Evolutionary conservation across 2,329 filamentous ascomycete genomes (phyloP).

Genomic region (Decorospora gaudefroyi): DNA sequence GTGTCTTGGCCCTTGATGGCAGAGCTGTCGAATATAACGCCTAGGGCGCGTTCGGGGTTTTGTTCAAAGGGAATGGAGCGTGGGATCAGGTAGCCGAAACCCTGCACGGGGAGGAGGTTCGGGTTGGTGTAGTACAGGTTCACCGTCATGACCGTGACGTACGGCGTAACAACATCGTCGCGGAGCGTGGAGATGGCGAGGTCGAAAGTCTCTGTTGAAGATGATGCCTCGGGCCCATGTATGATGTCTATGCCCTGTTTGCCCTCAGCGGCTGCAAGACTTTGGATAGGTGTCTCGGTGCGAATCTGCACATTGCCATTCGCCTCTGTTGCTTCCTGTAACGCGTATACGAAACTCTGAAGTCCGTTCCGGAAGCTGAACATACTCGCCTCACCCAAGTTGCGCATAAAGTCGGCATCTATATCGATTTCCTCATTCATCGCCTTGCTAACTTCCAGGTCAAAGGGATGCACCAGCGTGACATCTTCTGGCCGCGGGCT

Average conservation of each 20-base stretch:
- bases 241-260: too few species aligned
- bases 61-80: slow-evolving; percentile 68
- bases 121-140: slow-evolving; percentile 80
- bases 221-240: slow-evolving; percentile 8
- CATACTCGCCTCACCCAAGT: slow-evolving; percentile 44
- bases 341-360: slow-evolving; percentile 45
- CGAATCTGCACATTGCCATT: slow-evolving; percentile 50
- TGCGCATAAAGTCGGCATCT: slow-evolving; percentile 39
- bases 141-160: slow-evolving; percentile 86
- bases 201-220: slow-evolving; percentile 32
- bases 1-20: slow-evolving; percentile 62
- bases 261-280: slow-evolving; percentile 13
- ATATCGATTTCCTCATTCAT: slow-evolving; percentile 46
- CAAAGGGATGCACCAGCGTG: slow-evolving; percentile 28
- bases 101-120: slow-evolving; percentile 66
- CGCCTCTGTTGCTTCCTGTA: slow-evolving; percentile 46
- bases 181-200: slow-evolving; percentile 41
- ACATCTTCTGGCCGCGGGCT: slow-evolving; percentile 3
- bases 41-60: slow-evolving; percentile 82
- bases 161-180: slow-evolving; percentile 59
- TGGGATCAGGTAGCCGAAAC: slow-evolving; percentile 93
- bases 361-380: slow-evolving; percentile 54
- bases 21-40: slow-evolving; percentile 89
- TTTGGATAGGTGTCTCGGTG: slow-evolving; percentile 36
- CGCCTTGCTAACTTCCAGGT: slow-evolving; percentile 24